Evolutionary conservation across 192 early-diverging fungal species (phyloP), one percentile per base, ranked within the genome.

Genomic region (Coemansia sp.): DNA sequence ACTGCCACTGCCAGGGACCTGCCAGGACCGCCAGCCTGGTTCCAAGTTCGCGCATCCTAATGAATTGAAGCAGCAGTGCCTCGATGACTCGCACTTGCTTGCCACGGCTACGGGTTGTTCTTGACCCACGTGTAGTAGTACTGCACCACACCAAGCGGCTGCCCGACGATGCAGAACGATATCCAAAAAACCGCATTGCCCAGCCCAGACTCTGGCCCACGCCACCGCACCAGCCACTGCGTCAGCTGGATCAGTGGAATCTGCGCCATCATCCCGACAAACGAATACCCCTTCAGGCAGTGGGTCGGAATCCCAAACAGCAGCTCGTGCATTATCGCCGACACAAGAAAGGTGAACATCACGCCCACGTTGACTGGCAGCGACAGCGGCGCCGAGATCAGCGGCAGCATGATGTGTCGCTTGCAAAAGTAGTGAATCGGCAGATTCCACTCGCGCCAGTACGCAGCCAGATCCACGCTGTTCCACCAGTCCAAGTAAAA

Each of bases 401-500:
- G 82, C 41, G 94, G 94, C 31, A 95, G 62, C 82, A 93, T 94
- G 22, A 95, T 85, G 70, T 96, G 94, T 10, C 94, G 88, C 68
- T 96, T 96, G 81, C 91, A 90, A 70, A 88, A 92, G 32, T 87
- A 87, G 83, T 94, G 91, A 32, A 96, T 94, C 19, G 94, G 94
- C 59, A 87, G 85, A 86, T 96, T 96, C 94, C 94, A 96, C 32
- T 92, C 84, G 27, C 92, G 84, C 94, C 94, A 95, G 83, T 96
- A 96, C 62, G 88, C 87, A 37, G 84, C 87, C 53, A 95, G 70
- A 32, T 88, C 88, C 15, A 85, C 82, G 1, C 88, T 87, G 80
- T 96, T 96, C 94, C 94, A 96, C 94, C 94, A 96, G 43, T 89
- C 89, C 31, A 91, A 75, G 75, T 95, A 96, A 63, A 96, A 96